Conservation (phyloP, 345 rosid genomes). For the Reutealis trisperma region DNA sequence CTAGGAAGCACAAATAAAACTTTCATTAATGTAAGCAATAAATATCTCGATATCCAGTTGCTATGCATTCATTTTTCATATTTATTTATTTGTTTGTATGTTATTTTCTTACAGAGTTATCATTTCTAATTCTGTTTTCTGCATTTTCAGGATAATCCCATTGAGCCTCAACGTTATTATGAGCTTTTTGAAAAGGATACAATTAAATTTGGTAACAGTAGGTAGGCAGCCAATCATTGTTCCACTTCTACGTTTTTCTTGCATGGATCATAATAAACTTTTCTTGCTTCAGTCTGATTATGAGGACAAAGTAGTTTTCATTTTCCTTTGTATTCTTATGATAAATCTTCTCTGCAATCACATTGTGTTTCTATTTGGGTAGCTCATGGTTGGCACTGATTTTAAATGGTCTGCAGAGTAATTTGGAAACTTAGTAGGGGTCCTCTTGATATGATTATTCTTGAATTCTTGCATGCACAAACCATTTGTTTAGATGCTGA, state of each 20-base stretch:
- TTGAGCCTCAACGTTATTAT: slow-evolving; percentile 88
- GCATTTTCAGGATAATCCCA: slow-evolving; percentile 67
- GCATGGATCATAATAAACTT: background rate
- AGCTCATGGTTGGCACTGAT: background rate
- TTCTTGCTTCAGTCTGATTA: background rate
- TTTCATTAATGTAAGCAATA: slow-evolving; percentile 67
- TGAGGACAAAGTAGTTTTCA: background rate
- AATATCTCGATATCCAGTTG: slow-evolving; percentile 23
- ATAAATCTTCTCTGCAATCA: background rate
- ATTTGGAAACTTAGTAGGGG: background rate
- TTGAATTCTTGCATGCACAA: too few species aligned
- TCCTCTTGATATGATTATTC: too few species aligned
- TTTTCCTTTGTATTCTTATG: background rate
- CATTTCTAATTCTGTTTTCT: slow-evolving; percentile 20
- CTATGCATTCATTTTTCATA: background rate
- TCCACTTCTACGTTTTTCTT: background rate
- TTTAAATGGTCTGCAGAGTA: background rate
- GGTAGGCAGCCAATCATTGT: slow-evolving; percentile 46
- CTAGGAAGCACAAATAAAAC: slow-evolving; percentile 99
- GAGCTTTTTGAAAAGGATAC: slow-evolving; percentile 95
- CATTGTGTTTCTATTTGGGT: background rate
- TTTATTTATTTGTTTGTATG: background rate
- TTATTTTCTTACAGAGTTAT: slow-evolving; percentile 4
- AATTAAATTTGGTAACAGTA: slow-evolving; percentile 92
- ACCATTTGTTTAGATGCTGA: too few species aligned